phyloP scores from a whole-genome alignment of 257 asterid species.

The Ehretia macrophylla region DNA sequence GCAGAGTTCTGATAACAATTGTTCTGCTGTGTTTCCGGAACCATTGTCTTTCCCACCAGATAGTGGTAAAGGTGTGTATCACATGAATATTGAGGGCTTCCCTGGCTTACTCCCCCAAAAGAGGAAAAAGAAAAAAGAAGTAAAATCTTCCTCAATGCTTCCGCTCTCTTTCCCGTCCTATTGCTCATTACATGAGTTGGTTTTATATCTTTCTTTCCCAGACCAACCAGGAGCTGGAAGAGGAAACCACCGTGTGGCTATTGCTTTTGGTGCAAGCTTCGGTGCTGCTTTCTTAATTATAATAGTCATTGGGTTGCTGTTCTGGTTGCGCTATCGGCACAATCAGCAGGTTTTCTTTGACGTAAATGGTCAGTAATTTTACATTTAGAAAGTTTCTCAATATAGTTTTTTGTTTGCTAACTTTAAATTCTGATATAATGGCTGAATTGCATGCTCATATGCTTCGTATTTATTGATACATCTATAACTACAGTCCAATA shows the following conservation, averaged over 20 bases:
- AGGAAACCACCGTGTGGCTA: conserved; percentile 51
- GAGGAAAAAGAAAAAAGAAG: not conserved
- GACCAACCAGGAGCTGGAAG: conserved; percentile 50
- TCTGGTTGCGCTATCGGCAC: conserved; percentile 77
- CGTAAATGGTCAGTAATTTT: conserved; percentile 58
- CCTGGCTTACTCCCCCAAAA: not conserved
- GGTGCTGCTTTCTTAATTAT: conserved; percentile 50
- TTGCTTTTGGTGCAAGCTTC: conserved; percentile 68
- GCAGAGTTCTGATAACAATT: conserved; percentile 54
- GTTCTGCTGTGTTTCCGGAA: conserved; percentile 74
- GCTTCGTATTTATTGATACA: too few relatives aligned
- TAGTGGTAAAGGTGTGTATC: conserved; percentile 42
- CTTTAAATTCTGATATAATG: not conserved
- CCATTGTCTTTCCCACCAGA: conserved; percentile 76
- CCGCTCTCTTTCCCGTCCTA: not conserved
- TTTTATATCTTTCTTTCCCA: conserved; percentile 20
- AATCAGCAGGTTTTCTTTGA: conserved; percentile 96
- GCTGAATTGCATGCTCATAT: too few relatives aligned
- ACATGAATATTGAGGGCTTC: not conserved
- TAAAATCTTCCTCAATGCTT: not conserved
- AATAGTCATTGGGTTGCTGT: conserved; percentile 40
- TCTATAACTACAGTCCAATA: too few relatives aligned
- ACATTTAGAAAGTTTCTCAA: not conserved
- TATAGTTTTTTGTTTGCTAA: not conserved
- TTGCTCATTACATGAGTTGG: not conserved